Conservation (phyloP, 2,329 filamentous ascomycete species). For the Ceratocystis huliohia region DNA sequence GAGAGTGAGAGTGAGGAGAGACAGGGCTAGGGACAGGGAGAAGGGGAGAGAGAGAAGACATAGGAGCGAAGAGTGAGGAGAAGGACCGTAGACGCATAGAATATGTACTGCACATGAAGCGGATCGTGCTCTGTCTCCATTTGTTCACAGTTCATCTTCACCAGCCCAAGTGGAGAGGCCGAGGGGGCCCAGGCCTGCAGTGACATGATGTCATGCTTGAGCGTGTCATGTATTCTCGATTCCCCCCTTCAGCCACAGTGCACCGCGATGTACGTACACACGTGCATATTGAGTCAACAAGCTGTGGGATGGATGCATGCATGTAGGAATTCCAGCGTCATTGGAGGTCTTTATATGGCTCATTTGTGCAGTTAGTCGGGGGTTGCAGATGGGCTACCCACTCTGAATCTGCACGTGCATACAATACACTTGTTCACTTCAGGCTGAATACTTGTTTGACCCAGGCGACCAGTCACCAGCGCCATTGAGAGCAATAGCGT, state of each 20-base stretch:
- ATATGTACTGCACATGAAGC: background rate
- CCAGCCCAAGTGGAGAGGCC: background rate
- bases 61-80: background rate
- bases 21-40: background rate
- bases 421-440: background rate
- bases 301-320: background rate
- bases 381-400: background rate
- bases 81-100: background rate
- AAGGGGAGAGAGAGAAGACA: background rate
- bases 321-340: background rate
- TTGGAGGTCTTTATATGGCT: background rate
- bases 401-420: conserved; percentile 3
- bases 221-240: background rate
- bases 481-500: background rate
- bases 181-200: background rate
- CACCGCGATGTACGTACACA: background rate
- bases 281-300: background rate
- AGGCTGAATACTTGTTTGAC: background rate
- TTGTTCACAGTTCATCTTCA: background rate
- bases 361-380: background rate
- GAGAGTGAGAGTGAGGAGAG: background rate
- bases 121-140: background rate
- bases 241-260: background rate
- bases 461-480: background rate
- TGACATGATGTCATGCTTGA: conserved; percentile 1